Evolutionary conservation across 2,329 filamentous ascomycete species (phyloP).

Genomic region (Myotisia sp.): DNA sequence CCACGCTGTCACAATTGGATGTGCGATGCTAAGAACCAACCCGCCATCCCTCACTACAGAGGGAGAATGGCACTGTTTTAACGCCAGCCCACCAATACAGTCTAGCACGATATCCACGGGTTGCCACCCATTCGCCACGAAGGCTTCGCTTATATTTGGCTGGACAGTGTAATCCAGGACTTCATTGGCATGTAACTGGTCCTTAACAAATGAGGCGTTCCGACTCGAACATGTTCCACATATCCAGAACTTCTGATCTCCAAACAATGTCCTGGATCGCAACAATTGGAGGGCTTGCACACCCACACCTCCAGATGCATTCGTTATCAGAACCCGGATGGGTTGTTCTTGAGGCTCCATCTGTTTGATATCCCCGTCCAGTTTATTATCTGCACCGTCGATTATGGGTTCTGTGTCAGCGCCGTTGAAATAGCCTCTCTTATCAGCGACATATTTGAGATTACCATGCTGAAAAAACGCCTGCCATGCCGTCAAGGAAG

Average conservation of each 20-base stretch:
- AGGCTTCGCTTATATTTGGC: constrained; percentile 20
- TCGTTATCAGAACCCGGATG: constrained; percentile 26
- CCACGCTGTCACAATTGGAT: constrained; percentile 14
- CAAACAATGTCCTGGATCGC: constrained; percentile 22
- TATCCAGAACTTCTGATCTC: constrained; percentile 20
- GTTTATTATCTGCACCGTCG: not conserved
- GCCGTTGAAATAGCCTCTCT: constrained; percentile 2
- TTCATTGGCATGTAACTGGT: constrained; percentile 21
- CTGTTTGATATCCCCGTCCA: not conserved
- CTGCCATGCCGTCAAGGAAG: constrained; percentile 30
- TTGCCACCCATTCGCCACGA: constrained; percentile 19
- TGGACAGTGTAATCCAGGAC: constrained; percentile 16
- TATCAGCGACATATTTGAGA: constrained; percentile 16
- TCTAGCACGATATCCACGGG: constrained; percentile 31
- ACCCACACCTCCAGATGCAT: constrained; percentile 25
- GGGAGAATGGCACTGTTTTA: constrained; percentile 22
- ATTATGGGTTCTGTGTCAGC: constrained; percentile 1
- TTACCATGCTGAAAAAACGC: constrained; percentile 26
- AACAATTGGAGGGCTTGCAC: constrained; percentile 26
- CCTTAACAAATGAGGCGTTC: constrained; percentile 18
- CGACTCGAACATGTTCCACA: constrained; percentile 22
- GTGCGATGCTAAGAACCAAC: constrained; percentile 22
- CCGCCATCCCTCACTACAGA: constrained; percentile 23
- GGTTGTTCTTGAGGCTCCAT: constrained; percentile 2
- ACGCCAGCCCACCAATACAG: constrained; percentile 22